Evolutionary conservation across 495 filamentous ascomycete species (phyloP), one percentile per base, ranked within the genome.

Genomic region (Aspergillus leporis): DNA sequence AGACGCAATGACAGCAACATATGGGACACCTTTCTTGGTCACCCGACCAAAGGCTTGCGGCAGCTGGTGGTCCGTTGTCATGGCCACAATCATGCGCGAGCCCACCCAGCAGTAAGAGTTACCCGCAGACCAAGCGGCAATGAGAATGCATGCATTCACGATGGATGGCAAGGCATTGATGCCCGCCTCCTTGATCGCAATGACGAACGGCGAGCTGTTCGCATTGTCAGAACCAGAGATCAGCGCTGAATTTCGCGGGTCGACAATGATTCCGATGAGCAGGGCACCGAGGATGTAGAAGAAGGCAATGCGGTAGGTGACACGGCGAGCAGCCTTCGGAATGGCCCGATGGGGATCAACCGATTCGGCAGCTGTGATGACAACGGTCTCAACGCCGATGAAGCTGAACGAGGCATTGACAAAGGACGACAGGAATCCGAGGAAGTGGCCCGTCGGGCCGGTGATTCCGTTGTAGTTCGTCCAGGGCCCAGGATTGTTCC

Each of bases 291-390:
- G 64, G 54, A 81, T 67, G 69, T 94, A 96, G 79, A 96, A 95
- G 74, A 95, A 84, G 48, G 85, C 70, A 67, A 96, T 92, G 57
- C 92, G 89, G 77, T 88, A 91, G 70, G 94, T 93, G 48, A 91
- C 89, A 57, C 91, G 86, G 57, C 86, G 88, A n/a, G 87, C 87
- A 30, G 92, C 91, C 67, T 84, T 83, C 52, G 91, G 91, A 56
- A 96, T 87, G 28, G 88, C 85, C 60, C 83, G 84, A 56, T 85
- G 78, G 0, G 92, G 92, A 69, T 92, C 90, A n/a, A 81, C 81
- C 13, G 90, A 86, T 72, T 96, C 92, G 61, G 90, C 90, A 40
- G 90, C 91, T 0, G 92, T 88, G 30, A 96, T 84, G 58, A 85
- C 89, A 49, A 91, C 84, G 56, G 87, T 81, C 72, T 94, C 90